Evolutionary conservation across 2,329 filamentous ascomycete species (phyloP), one percentile per base, ranked within the genome.

Genomic region (Aspergillus vadensis): DNA sequence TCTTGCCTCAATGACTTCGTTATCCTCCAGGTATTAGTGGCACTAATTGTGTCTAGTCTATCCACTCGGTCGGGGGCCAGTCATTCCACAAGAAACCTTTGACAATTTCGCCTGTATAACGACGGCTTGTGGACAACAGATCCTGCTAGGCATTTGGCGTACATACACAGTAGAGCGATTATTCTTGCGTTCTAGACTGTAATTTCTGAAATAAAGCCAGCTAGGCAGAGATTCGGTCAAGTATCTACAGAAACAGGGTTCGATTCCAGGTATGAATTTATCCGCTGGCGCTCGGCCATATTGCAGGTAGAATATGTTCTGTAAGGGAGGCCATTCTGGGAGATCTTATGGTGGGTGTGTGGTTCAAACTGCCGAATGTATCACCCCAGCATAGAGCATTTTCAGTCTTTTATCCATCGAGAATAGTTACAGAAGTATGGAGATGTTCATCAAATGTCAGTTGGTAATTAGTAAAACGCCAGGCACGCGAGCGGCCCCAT

Each of bases 401-500:
- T 32, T 5, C 4, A 12, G 14, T 5, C 1, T 0, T 32, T 5
- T 12, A 14, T 12, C 10, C 10, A 36, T 36, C 32, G 12, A 14
- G 12, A 15, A 36, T 1, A 15, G 12, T 5, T 5, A 36, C 10
- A 36, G 2, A 36, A 5, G 5, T 4, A 36, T 36, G 32, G 4
- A 36, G 32, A 36, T 36, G 12, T 36, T 1, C 12, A 36, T 14
- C 32, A 36, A 15, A 5, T 36, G 12, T 36, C 10, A 36, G 12
- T 15, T 36, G 1, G 12, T 61, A 54, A 44, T 17, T 21, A 43
- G 41, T 44, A 21, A 44, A 14, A 39, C 17, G 49, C 19, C 59
- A 59, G 59, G 59, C 38, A 59, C 59, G 23, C 21, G 25, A 47
- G 55, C 47, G 23, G 36, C 41, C 21, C 23, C 30, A 71, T 74